These are phyloP conservation scores for Psilocybe cyanescens DNA, from an alignment of 768 basidiomycete species.

Conservation along the genomic window DNA sequence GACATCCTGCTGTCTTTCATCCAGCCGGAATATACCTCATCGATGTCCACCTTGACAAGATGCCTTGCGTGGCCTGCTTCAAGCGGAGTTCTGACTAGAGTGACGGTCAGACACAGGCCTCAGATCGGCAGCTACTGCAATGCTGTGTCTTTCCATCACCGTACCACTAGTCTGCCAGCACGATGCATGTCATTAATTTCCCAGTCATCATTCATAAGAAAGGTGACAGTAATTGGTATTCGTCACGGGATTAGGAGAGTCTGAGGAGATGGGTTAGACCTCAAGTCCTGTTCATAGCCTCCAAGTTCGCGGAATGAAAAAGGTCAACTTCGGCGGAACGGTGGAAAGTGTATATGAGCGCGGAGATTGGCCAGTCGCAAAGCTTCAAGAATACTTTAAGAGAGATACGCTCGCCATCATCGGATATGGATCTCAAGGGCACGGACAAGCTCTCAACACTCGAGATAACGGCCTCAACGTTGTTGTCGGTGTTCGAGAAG, in stretches of 20 bases:
- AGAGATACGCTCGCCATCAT: neutral
- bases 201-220: neutral
- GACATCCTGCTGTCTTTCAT: too few species aligned
- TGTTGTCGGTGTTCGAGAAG: too few species aligned
- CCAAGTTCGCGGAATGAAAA: neutral
- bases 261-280: too few species aligned
- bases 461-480: too few species aligned
- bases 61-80: neutral
- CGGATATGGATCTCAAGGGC: neutral
- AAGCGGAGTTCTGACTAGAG: neutral
- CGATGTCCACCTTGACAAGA: neutral
- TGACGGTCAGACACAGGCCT: neutral
- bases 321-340: neutral
- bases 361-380: neutral
- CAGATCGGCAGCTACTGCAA: too few species aligned
- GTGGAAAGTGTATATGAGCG: neutral
- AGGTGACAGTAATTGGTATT: too few species aligned
- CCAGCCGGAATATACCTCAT: neutral
- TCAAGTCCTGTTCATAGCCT: neutral
- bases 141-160: too few species aligned
- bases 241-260: too few species aligned
- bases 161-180: too few species aligned
- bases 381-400: neutral
- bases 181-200: too few species aligned
- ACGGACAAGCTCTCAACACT: too few species aligned